Evolutionary conservation across 495 filamentous ascomycete species (phyloP).

Genomic region (Daldinia decipiens): DNA sequence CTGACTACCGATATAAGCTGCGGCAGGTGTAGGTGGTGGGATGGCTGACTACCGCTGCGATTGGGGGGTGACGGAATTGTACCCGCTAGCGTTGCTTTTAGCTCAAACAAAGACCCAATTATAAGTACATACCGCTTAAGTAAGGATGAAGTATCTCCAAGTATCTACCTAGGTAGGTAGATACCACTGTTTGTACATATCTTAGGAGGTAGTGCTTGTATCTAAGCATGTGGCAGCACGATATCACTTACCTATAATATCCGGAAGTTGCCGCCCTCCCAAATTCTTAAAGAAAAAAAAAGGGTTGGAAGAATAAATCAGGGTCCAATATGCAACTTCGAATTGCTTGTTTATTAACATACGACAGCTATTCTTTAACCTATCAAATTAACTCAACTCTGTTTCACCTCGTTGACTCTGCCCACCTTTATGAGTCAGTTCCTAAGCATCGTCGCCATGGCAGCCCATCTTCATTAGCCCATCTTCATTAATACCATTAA

Average conservation of each 20-base stretch:
- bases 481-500: constrained; percentile 8
- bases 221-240: not conserved
- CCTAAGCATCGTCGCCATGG: constrained; percentile 22
- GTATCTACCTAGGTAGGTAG: too few species aligned
- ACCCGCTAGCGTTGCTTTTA: constrained; percentile 22
- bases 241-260: constrained; percentile 5
- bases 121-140: constrained; percentile 15
- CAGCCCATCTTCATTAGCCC: constrained; percentile 19
- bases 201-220: not conserved
- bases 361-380: constrained; percentile 19
- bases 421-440: constrained; percentile 34
- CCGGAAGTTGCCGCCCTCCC: constrained; percentile 26
- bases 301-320: constrained; percentile 8
- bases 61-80: constrained; percentile 29
- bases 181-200: not conserved
- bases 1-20: constrained; percentile 12
- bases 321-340: constrained; percentile 20
- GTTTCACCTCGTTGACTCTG: constrained; percentile 11
- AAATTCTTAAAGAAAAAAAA: constrained; percentile 1
- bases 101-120: constrained; percentile 25
- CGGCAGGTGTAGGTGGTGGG: constrained; percentile 18
- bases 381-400: constrained; percentile 7
- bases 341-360: constrained; percentile 35
- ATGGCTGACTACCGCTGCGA: not conserved
- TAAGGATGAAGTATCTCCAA: constrained; percentile 9